phyloP scores from a whole-genome alignment of 768 basidiomycete species.

The Zangia roseola region DNA sequence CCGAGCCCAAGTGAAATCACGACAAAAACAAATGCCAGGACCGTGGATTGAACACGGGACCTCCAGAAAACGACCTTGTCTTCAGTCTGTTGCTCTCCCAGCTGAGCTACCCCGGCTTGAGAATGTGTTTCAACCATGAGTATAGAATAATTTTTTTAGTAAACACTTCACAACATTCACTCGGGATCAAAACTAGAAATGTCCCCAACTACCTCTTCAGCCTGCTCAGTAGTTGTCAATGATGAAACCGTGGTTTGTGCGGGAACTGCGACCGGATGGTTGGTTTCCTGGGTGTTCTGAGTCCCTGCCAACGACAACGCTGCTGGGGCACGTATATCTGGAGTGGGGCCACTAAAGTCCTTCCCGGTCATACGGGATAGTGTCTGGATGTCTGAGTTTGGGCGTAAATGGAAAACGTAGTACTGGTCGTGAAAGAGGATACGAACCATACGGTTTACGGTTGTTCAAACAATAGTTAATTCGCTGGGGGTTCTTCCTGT shows the following conservation, averaged over 20 bases:
- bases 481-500: conserved; percentile 73
- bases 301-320: conserved; percentile 34
- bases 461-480: conserved; percentile 77
- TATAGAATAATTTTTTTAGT: background rate
- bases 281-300: background rate
- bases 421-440: background rate
- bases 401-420: background rate
- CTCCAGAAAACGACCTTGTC: conserved; percentile 40
- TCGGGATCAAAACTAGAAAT: conserved; percentile 24
- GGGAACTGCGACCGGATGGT: background rate
- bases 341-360: conserved; percentile 80
- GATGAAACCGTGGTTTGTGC: conserved; percentile 30
- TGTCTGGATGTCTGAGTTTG: conserved; percentile 60
- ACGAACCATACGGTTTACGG: conserved; percentile 72
- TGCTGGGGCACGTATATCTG: conserved; percentile 55
- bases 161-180: conserved; percentile 5
- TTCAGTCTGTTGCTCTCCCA: conserved; percentile 78
- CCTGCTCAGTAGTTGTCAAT: conserved; percentile 32
- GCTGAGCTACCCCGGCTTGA: conserved; percentile 64
- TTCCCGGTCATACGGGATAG: conserved; percentile 81
- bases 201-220: conserved; percentile 32
- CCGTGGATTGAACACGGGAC: conserved; percentile 59
- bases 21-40: conserved; percentile 41
- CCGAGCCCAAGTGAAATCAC: background rate
- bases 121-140: background rate